A percentile compares a stretch with the other conserved stretches of the same genome.
phyloP scores from a whole-genome alignment of 2,329 filamentous ascomycete genomes.

The Escovopsis sp. region DNA sequence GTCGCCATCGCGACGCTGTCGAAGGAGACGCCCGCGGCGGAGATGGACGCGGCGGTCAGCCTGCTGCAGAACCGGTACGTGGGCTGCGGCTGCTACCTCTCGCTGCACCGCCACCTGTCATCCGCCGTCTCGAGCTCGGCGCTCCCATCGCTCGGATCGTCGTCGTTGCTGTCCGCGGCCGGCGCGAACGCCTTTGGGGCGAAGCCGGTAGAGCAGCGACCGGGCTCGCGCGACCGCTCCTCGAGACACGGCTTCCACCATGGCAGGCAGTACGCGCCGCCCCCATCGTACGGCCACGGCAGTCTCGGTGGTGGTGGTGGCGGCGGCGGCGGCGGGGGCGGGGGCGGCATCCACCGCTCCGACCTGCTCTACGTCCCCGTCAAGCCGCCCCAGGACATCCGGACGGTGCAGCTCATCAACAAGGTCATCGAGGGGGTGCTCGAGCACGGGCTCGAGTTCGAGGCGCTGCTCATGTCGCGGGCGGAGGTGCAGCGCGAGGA shows the following conservation, averaged over 20 bases:
- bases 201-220: conserved; percentile 38
- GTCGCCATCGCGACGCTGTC: conserved; percentile 70
- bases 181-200: conserved; percentile 63
- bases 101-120: conserved; percentile 67
- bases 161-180: conserved; percentile 28
- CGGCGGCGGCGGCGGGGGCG: too few species aligned
- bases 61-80: conserved; percentile 69
- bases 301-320: too few species aligned
- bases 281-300: conserved; percentile 44
- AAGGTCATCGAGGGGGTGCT: conserved; percentile 71
- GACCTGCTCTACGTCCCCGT: conserved; percentile 53
- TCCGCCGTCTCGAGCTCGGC: conserved; percentile 44
- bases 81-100: conserved; percentile 70
- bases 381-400: conserved; percentile 60
- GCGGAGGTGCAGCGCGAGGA: conserved; percentile 73
- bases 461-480: conserved; percentile 79
- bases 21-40: conserved; percentile 64
- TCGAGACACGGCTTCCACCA: conserved; percentile 29
- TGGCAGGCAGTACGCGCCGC: conserved; percentile 62
- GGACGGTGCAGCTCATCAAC: conserved; percentile 70
- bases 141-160: conserved; percentile 14
- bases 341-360: conserved; percentile 27
- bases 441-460: conserved; percentile 70
- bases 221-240: conserved; percentile 19
- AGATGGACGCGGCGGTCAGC: conserved; percentile 70